Evolutionary conservation across 75 land plant genomes (phyloP).

Genomic region (Pseudotsuga menziesii): DNA sequence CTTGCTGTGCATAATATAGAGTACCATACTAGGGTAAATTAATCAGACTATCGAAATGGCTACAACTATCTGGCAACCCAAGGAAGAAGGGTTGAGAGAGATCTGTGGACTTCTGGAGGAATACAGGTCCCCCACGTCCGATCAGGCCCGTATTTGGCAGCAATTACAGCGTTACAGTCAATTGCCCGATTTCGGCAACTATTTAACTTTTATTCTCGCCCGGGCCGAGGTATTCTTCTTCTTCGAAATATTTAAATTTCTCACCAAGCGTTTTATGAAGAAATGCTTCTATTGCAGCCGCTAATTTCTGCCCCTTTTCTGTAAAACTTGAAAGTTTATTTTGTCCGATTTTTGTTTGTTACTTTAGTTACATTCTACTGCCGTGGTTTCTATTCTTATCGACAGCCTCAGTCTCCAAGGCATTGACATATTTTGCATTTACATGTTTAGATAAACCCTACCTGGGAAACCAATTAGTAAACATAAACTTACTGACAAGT

Average conservation of each 20-base stretch:
- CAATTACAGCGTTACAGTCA: conserved; percentile 83
- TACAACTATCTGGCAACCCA: conserved; percentile 61
- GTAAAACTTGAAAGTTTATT: not conserved
- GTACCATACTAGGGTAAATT: no score
- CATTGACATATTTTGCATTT: not conserved
- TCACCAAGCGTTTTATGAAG: not conserved
- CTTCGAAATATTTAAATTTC: not conserved
- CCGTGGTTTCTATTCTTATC: not conserved
- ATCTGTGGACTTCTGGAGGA: conserved; percentile 84
- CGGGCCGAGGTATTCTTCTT: conserved; percentile 57
- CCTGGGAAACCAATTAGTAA: not conserved
- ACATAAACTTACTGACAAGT: not conserved
- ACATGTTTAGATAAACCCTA: not conserved
- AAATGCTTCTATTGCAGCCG: not conserved
- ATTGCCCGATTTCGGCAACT: conserved; percentile 95
- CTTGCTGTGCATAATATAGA: no score
- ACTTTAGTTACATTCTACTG: not conserved
- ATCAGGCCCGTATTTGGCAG: conserved; percentile 80
- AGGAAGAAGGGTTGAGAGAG: conserved; percentile 77
- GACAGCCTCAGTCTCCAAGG: not conserved
- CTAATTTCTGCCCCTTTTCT: not conserved
- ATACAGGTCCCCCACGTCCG: conserved; percentile 61
- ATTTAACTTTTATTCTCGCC: conserved; percentile 85
- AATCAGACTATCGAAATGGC: conserved; percentile 3
- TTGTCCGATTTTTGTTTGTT: not conserved